Conservation (phyloP, 2,329 filamentous ascomycete species). For the Chaetomiaceae sp. region DNA sequence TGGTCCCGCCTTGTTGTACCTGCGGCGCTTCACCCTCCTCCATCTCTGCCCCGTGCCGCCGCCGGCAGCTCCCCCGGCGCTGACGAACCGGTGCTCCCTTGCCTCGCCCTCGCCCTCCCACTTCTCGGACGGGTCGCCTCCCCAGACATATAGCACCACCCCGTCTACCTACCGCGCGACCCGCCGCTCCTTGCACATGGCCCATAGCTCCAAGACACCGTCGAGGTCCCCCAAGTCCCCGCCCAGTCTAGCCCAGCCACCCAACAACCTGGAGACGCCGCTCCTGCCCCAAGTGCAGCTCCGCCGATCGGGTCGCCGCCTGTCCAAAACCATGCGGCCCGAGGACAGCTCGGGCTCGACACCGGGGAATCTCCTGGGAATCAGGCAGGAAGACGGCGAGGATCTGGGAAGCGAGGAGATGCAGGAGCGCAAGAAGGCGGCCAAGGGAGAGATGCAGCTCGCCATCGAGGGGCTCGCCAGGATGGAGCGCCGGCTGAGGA, state of each 20-base stretch:
- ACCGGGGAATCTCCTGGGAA: constrained; percentile 16
- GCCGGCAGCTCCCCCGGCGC: neutral
- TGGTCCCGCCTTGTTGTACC: neutral
- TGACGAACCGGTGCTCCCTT: neutral
- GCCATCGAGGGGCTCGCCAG: constrained; percentile 41
- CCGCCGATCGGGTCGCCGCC: constrained; percentile 17
- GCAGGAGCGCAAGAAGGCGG: constrained; percentile 1
- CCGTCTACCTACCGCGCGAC: neutral
- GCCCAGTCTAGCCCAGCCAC: neutral
- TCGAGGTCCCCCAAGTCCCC: neutral
- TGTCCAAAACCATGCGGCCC: constrained; percentile 8
- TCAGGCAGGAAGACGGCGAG: neutral
- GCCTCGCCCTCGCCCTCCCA: neutral
- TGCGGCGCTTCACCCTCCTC: neutral
- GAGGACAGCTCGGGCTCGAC: constrained; percentile 2
- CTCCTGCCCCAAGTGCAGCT: constrained; percentile 16
- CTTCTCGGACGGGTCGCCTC: neutral
- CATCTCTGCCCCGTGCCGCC: neutral
- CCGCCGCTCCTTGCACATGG: constrained; percentile 3
- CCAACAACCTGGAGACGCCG: neutral
- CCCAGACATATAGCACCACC: neutral
- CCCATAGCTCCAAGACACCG: neutral
- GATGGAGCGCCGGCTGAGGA: constrained; percentile 44
- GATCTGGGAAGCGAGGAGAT: neutral
- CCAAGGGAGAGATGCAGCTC: constrained; percentile 30